Conservation (phyloP, 129 eudicot genomes). For the Pseudognaphalium luteoalbum region DNA sequence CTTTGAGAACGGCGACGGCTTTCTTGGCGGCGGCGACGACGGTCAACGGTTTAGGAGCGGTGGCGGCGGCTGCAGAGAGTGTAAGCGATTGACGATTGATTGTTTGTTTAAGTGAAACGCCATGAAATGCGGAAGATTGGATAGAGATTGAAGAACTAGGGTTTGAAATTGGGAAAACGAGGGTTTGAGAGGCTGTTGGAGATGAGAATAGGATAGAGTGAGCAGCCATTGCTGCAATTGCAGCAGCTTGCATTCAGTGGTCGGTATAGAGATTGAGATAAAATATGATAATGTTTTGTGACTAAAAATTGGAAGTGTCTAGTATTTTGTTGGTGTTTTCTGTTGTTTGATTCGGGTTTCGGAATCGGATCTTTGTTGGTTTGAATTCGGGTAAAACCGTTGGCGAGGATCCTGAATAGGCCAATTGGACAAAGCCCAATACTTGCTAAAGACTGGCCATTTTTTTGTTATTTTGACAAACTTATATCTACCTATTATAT, state of each 20-base stretch:
- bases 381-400: slow-evolving; percentile 26
- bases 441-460: neutral
- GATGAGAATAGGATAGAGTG: slow-evolving; percentile 56
- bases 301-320: neutral
- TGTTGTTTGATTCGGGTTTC: neutral
- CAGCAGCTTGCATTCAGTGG: slow-evolving; percentile 60
- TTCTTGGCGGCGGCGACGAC: slow-evolving; percentile 82
- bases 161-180: slow-evolving; percentile 45
- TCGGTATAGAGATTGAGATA: slow-evolving; percentile 15
- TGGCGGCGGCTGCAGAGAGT: slow-evolving; percentile 43
- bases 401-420: neutral
- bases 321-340: neutral
- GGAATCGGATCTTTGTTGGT: slow-evolving; percentile 21
- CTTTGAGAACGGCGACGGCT: slow-evolving; percentile 92
- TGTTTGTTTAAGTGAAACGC: slow-evolving; percentile 49
- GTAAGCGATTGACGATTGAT: slow-evolving; percentile 45
- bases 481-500: no score
- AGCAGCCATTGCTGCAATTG: slow-evolving; percentile 76
- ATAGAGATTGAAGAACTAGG: slow-evolving; percentile 26
- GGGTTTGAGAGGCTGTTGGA: slow-evolving; percentile 30
- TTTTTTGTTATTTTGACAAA: no score
- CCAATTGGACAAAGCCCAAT: slow-evolving; percentile 9
- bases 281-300: slow-evolving; percentile 39
- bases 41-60: slow-evolving; percentile 55
- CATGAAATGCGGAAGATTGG: slow-evolving; percentile 55